Evolutionary conservation across 345 rosid species (phyloP).

Genomic region (Raphanus sativus): DNA sequence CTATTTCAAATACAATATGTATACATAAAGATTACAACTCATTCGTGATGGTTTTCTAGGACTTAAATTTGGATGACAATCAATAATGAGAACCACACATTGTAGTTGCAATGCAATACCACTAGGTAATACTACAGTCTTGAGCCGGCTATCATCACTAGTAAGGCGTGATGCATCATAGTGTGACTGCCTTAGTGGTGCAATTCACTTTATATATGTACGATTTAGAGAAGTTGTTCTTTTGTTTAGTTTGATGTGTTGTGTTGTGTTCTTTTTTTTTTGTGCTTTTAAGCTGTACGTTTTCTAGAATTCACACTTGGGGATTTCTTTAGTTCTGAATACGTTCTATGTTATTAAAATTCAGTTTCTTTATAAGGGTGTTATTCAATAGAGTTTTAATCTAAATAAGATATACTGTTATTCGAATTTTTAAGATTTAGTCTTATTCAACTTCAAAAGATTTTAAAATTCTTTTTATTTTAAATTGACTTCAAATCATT

Average conservation of each 20-base stretch:
- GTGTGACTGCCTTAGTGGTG: conserved; percentile 53
- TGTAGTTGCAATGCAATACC: conserved; percentile 79
- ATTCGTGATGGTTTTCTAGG: neutral
- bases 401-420: neutral
- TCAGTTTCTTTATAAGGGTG: no score
- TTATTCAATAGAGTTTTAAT: neutral
- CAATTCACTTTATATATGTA: no score
- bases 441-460: neutral
- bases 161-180: conserved; percentile 65
- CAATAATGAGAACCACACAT: conserved; percentile 1
- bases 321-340: neutral
- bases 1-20: neutral
- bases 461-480: no score
- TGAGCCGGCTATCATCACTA: conserved; percentile 77
- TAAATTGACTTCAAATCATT: no score
- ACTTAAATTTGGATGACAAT: neutral
- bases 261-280: neutral
- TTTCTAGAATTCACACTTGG: neutral
- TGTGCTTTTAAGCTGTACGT: conserved; percentile 12
- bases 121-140: conserved; percentile 77
- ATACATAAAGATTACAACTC: neutral
- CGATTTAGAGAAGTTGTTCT: neutral
- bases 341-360: no score
- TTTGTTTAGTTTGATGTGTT: conserved; percentile 21
- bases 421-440: neutral